Conservation (phyloP, 306 rosid genomes). For the Cicer bijugum region DNA sequence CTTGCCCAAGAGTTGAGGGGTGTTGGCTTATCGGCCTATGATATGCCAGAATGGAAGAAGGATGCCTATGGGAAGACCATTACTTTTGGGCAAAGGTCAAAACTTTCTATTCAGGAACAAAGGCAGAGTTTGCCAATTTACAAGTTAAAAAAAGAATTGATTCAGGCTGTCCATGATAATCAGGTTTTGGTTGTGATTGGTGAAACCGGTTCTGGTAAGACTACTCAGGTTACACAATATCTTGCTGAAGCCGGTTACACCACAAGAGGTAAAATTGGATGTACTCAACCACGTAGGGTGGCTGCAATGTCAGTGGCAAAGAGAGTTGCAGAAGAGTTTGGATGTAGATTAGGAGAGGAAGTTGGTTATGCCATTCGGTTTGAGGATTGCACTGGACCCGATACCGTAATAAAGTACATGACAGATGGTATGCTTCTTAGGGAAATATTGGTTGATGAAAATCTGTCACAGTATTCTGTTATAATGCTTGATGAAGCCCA, state of each 20-base stretch:
- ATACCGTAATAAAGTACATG: slow-evolving; percentile 87
- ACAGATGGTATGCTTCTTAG: slow-evolving; percentile 88
- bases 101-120: slow-evolving; percentile 86
- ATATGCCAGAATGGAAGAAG: slow-evolving; percentile 94
- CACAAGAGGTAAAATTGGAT: slow-evolving; percentile 78
- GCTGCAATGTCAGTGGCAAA: slow-evolving; percentile 93
- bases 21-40: slow-evolving; percentile 87
- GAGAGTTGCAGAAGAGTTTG: slow-evolving; percentile 92
- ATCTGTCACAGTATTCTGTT: slow-evolving; percentile 79
- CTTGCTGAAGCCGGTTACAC: slow-evolving; percentile 88
- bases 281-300: slow-evolving; percentile 93
- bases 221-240: slow-evolving; percentile 92
- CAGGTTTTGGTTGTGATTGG: slow-evolving; percentile 85
- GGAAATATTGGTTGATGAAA: slow-evolving; percentile 77
- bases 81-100: slow-evolving; percentile 85
- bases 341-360: slow-evolving; percentile 85
- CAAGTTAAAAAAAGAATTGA: slow-evolving; percentile 76
- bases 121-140: slow-evolving; percentile 82
- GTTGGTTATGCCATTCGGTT: slow-evolving; percentile 91
- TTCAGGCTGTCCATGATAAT: slow-evolving; percentile 83
- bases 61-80: slow-evolving; percentile 88
- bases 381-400: slow-evolving; percentile 86
- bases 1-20: slow-evolving; percentile 94
- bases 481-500: slow-evolving; percentile 96
- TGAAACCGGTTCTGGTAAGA: slow-evolving; percentile 93